Percentiles rank a stretch among this genome's conserved stretches.
These are phyloP conservation scores for Aeschynomene evenia DNA, from an alignment of 306 rosid species.

Conservation along the genomic window DNA sequence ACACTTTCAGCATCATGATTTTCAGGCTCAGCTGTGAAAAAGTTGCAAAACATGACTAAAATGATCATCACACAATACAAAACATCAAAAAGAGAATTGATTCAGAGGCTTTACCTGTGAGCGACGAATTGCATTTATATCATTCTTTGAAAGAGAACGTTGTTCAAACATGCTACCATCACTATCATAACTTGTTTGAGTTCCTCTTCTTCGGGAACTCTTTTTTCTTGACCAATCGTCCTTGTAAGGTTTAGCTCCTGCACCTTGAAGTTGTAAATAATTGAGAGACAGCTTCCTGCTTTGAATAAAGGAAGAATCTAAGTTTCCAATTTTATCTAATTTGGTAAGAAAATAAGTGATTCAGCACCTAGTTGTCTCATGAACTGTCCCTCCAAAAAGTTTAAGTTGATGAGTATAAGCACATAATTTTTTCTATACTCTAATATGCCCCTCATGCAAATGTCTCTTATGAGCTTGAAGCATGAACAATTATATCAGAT, in stretches of 20 bases:
- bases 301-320: slow-evolving; percentile 33
- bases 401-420: no score
- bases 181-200: slow-evolving; percentile 52
- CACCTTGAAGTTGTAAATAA: slow-evolving; percentile 76
- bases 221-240: slow-evolving; percentile 74
- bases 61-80: neutral
- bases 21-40: slow-evolving; percentile 6
- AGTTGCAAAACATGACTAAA: neutral
- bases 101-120: slow-evolving; percentile 64
- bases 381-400: no score
- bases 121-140: slow-evolving; percentile 76
- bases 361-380: neutral
- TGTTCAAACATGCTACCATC: slow-evolving; percentile 54
- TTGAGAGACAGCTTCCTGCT: slow-evolving; percentile 90
- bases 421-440: no score
- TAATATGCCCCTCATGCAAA: no score
- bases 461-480: no score
- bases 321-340: slow-evolving; percentile 24
- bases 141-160: slow-evolving; percentile 77
- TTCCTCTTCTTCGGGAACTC: slow-evolving; percentile 54
- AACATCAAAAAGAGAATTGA: slow-evolving; percentile 26
- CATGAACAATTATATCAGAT: no score
- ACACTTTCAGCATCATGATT: slow-evolving; percentile 15
- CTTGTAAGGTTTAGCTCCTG: slow-evolving; percentile 58
- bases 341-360: slow-evolving; percentile 26